These are phyloP conservation scores for Linnemannia exigua DNA, from an alignment of 192 early-diverging fungal species.

Conservation along the genomic window DNA sequence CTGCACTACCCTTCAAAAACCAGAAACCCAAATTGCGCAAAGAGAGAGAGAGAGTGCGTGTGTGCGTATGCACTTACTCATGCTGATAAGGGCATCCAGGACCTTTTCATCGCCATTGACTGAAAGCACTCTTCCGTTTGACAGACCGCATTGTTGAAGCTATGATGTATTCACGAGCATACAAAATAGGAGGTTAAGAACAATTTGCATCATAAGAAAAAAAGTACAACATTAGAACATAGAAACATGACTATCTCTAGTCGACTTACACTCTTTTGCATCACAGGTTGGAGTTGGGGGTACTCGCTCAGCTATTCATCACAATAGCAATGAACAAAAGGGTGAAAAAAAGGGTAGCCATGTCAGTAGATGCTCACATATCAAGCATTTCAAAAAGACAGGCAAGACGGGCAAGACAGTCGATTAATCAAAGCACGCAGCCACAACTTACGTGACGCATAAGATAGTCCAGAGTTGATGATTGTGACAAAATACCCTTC, in stretches of 20 bases:
- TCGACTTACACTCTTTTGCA: conserved; percentile 48
- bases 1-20: no score
- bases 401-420: neutral
- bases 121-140: conserved; percentile 30
- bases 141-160: conserved; percentile 44
- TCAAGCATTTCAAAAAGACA: neutral
- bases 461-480: conserved; percentile 75
- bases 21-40: no score
- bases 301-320: conserved; percentile 40
- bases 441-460: conserved; percentile 66
- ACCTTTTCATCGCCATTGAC: conserved; percentile 52
- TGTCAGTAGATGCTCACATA: neutral
- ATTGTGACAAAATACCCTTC: conserved; percentile 85
- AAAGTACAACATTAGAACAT: neutral
- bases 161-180: neutral
- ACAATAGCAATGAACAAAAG: neutral
- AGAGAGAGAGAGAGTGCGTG: no score
- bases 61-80: conserved; percentile 52
- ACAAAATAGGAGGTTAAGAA: neutral
- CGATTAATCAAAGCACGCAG: neutral
- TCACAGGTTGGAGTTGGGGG: conserved; percentile 44
- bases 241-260: no score
- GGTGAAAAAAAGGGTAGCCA: neutral
- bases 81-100: conserved; percentile 41
- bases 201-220: conserved; percentile 14